These are phyloP conservation scores for Comarum palustre DNA, from an alignment of 306 rosid genomes.

Conservation along the genomic window DNA sequence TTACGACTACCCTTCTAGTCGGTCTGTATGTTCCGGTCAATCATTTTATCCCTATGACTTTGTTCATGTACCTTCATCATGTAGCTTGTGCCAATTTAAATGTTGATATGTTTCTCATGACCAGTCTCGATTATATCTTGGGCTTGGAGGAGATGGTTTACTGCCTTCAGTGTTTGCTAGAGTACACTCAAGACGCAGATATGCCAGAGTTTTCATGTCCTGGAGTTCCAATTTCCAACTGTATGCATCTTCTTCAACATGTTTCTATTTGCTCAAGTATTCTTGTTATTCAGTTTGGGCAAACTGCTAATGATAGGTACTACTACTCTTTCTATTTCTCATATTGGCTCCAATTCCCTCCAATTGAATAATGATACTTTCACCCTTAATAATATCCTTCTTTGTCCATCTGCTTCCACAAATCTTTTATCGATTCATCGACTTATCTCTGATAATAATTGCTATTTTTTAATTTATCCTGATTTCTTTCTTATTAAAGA, in stretches of 20 bases:
- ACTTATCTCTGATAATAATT: too few species aligned
- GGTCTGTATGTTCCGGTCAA: conserved; percentile 97
- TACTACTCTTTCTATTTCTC: too few species aligned
- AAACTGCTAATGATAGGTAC: conserved; percentile 1
- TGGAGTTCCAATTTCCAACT: conserved; percentile 72
- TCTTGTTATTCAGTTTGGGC: conserved; percentile 6
- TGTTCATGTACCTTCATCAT: conserved; percentile 27
- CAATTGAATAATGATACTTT: neutral
- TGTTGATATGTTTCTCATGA: conserved; percentile 38
- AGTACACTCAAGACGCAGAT: conserved; percentile 59
- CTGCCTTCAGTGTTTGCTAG: conserved; percentile 76
- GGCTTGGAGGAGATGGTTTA: conserved; percentile 95
- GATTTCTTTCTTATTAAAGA: too few species aligned
- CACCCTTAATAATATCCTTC: too few species aligned
- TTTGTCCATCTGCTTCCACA: too few species aligned
- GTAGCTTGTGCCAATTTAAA: conserved; percentile 28
- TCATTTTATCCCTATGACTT: conserved; percentile 27
- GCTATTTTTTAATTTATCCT: too few species aligned
- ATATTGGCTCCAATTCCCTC: too few species aligned
- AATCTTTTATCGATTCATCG: too few species aligned
- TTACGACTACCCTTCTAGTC: conserved; percentile 91
- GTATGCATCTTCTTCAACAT: conserved; percentile 87
- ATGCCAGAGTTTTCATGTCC: conserved; percentile 90
- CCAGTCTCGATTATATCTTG: conserved; percentile 96
- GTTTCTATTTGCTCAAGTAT: conserved; percentile 91